phyloP scores from a whole-genome alignment of 1,284 basidiomycete genomes.

The Mycena citricolor region DNA sequence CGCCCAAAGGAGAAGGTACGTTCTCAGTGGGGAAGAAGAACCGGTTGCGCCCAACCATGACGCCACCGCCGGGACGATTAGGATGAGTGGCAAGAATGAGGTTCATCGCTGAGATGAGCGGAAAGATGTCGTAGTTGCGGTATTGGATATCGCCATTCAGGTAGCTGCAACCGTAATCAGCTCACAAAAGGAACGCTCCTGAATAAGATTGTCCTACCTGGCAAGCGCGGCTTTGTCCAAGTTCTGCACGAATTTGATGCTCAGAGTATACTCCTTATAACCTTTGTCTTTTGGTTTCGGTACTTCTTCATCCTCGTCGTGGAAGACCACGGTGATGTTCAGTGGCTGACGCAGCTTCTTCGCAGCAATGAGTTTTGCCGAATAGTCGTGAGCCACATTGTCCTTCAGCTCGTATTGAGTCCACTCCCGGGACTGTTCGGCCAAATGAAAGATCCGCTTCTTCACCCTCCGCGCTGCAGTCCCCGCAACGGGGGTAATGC shows the following conservation, averaged over 20 bases:
- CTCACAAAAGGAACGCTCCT: too few relatives aligned
- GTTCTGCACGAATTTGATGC: conserved; percentile 55
- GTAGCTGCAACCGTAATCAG: conserved; percentile 43
- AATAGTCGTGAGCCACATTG: conserved; percentile 67
- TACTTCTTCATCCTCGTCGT: conserved; percentile 63
- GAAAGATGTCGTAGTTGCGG: conserved; percentile 62
- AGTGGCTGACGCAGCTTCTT: conserved; percentile 58
- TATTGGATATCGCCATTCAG: conserved; percentile 59
- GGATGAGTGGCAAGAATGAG: conserved; percentile 66
- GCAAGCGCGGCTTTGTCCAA: conserved; percentile 59
- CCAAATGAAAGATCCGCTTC: conserved; percentile 69
- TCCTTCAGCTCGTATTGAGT: conserved; percentile 44
- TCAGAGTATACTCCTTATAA: conserved; percentile 51
- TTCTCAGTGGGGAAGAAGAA: conserved; percentile 64
- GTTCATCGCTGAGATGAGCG: conserved; percentile 72
- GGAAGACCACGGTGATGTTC: conserved; percentile 53
- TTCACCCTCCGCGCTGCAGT: conserved; percentile 56
- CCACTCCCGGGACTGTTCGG: conserved; percentile 63
- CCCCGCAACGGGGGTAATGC: conserved; percentile 53
- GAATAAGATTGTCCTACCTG: conserved; percentile 41
- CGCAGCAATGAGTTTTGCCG: conserved; percentile 62
- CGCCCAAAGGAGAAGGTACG: conserved; percentile 49
- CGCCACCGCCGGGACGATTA: conserved; percentile 59
- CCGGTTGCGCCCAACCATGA: conserved; percentile 73
- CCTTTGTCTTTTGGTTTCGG: conserved; percentile 47